Conservation (phyloP, 2,329 filamentous ascomycete species). For the Microsporum canis region DNA sequence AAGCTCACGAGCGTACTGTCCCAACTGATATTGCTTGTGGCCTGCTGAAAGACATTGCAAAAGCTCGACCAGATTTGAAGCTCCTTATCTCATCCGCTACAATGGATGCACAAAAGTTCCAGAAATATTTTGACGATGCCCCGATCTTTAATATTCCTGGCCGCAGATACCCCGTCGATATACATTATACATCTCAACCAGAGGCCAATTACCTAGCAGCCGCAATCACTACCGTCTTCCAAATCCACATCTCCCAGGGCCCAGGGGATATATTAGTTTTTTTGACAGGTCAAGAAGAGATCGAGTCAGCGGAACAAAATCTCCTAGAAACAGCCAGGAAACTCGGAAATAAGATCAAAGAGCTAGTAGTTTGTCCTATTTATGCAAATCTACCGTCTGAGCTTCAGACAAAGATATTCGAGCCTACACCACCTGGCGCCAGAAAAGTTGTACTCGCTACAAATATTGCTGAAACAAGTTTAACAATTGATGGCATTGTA, state of each 20-base stretch:
- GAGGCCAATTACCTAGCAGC: constrained; percentile 91
- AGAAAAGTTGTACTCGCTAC: constrained; percentile 90
- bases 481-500: constrained; percentile 92
- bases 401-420: constrained; percentile 85
- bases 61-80: constrained; percentile 73
- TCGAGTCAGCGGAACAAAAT: constrained; percentile 74
- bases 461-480: constrained; percentile 90
- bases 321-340: constrained; percentile 79
- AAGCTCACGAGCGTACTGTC: constrained; percentile 88
- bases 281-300: constrained; percentile 91
- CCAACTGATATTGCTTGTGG: constrained; percentile 84
- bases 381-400: constrained; percentile 90
- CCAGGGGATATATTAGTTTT: constrained; percentile 89
- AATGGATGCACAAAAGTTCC: constrained; percentile 87
- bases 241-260: constrained; percentile 80
- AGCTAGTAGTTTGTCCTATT: constrained; percentile 83
- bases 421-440: constrained; percentile 72
- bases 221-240: constrained; percentile 84
- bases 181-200: constrained; percentile 79
- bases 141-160: constrained; percentile 94
- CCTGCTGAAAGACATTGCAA: constrained; percentile 75
- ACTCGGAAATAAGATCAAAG: constrained; percentile 69
- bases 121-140: constrained; percentile 79
- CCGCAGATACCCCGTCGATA: constrained; percentile 75
- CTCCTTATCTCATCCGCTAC: constrained; percentile 89